Conservation (phyloP, 495 filamentous ascomycete genomes). For the Xylaria longipes region DNA sequence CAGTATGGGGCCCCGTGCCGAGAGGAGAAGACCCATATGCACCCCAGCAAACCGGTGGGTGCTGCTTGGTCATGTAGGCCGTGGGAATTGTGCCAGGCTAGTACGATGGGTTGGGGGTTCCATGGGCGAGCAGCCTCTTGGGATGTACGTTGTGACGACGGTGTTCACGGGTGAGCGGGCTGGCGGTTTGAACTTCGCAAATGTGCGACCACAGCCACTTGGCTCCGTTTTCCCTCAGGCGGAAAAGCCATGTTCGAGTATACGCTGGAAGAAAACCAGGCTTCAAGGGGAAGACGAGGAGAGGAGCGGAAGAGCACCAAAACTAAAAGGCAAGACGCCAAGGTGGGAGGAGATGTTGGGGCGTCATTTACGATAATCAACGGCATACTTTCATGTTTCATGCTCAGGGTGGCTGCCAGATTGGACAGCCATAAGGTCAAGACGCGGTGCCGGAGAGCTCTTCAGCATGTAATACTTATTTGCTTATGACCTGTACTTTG, state of each 20-base stretch:
- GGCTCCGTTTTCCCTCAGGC: conserved; percentile 25
- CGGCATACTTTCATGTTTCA: conserved; percentile 32
- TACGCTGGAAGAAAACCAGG: conserved; percentile 35
- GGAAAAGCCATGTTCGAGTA: conserved; percentile 23
- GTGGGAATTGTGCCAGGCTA: conserved; percentile 22
- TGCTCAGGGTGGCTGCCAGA: conserved; percentile 25
- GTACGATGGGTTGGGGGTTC: conserved; percentile 24
- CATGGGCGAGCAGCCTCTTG: conserved; percentile 11
- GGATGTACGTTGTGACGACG: conserved; percentile 32
- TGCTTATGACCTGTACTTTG: conserved; percentile 45
- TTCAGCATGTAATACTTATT: conserved; percentile 59
- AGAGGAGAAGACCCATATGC: conserved; percentile 96
- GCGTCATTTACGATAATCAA: conserved; percentile 32
- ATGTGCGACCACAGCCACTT: conserved; percentile 22
- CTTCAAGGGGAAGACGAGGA: conserved; percentile 34
- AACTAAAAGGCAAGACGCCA: conserved; percentile 25
- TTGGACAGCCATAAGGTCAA: conserved; percentile 19
- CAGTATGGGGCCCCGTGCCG: conserved; percentile 92
- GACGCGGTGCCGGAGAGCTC: conserved; percentile 36
- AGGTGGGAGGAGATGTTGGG: conserved; percentile 14
- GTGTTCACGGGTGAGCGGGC: conserved; percentile 27
- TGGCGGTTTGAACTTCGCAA: conserved; percentile 34
- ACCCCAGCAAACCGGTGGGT: conserved; percentile 85
- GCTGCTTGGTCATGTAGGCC: conserved; percentile 89
- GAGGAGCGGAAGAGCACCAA: conserved; percentile 15